Evolutionary conservation across 192 early-diverging fungal species (phyloP), one percentile per base, ranked within the genome.

Genomic region (Spinellus fusiger): DNA sequence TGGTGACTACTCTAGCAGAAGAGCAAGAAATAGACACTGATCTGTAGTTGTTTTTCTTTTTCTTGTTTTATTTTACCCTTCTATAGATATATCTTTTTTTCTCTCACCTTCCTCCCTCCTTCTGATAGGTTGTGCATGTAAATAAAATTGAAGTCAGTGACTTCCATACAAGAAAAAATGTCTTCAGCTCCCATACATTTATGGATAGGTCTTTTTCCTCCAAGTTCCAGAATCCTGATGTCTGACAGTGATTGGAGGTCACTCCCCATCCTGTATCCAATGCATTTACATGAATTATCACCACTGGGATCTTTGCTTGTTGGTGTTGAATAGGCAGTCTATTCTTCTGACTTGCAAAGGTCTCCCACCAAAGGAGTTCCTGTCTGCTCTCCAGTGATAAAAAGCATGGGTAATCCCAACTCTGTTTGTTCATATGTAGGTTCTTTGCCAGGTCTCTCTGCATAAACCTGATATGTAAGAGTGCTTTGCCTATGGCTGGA

Each of bases 191-290:
- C 0, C 31, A n/a, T 1, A 51, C 59, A 22, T 61, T 61, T 20
- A 63, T 63, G 0, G 61, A 49, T 2, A 16, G 1, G n/a, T 44
- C 40, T 40, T 32, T 54, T 55, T 59, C 48, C 29, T 35, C 25
- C 4, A 20, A 8, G 8, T 18, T 52, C 64, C 64, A 65, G 25
- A 38, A 58, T 2, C 64, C 56, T 10, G 56, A 18, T 16, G 34
- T 50, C 15, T 51, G 22, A 1, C 51, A 31, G 7, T 27, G 1
- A 1, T 16, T 8, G 4, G 56, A 65, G 8, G 20, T 35, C 3
- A 65, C 25, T n/a, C 64, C 64, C 37, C 49, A 65, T 6, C 64
- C 64, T 29, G 55, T 52, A n/a, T 65, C 64, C 12, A 38, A 65
- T 1, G 64, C 48, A 26, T 65, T 56, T 8, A 59, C 56, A 25